Evolutionary conservation across 2,329 filamentous ascomycete species (phyloP), one percentile per base, ranked within the genome.

Genomic region (Stachybotrys chlorohalonatus): DNA sequence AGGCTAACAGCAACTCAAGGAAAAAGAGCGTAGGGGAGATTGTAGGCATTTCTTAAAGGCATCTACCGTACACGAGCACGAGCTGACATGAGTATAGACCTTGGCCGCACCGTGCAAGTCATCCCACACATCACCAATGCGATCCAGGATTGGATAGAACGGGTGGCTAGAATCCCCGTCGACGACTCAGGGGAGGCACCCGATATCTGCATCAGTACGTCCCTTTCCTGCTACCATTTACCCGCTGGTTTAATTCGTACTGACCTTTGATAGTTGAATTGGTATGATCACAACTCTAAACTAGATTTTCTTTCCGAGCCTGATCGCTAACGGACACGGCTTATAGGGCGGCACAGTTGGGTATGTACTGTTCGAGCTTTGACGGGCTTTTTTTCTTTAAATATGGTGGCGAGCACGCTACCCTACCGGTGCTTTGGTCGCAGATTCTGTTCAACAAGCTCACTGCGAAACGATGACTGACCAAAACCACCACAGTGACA

Each of bases 61-160:
- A 9, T 42, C 24, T 24, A 24, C 24, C 9, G 36, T 42, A 9
- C 36, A 42, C 36, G 36, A 13, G 13, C 13, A 42, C 9, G 36
- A 42, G 36, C 36, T 42, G 36, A 42, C 13, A 42, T 13, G 8
- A 13, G 36, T 9, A 42, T 9, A 42, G 36, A 42, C 13, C 36
- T 42, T 42, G 36, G 36, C 8, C 36, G 36, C 13, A 42, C 92
- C 16, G 87, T 95, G 15, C 91, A 96, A 71, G 87, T 95, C 54
- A 91, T 97, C 6, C 93, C 93, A 2, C 93, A 97, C 71, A 80
- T 97, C 62, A 96, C 91, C 54, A 85, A 95, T 66, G 89, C 86
- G 16, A 95, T 96, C 64, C 89, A 95, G 71, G 89, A 95, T 56
- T 95, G 90, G 89, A 90, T 97, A 59, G 84, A 91, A 73, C 81